A percentile compares a stretch with the other conserved stretches of the same genome.
These are phyloP conservation scores for Neurospora crassa DNA, from an alignment of 2,329 filamentous ascomycete species.

Conservation along the genomic window DNA sequence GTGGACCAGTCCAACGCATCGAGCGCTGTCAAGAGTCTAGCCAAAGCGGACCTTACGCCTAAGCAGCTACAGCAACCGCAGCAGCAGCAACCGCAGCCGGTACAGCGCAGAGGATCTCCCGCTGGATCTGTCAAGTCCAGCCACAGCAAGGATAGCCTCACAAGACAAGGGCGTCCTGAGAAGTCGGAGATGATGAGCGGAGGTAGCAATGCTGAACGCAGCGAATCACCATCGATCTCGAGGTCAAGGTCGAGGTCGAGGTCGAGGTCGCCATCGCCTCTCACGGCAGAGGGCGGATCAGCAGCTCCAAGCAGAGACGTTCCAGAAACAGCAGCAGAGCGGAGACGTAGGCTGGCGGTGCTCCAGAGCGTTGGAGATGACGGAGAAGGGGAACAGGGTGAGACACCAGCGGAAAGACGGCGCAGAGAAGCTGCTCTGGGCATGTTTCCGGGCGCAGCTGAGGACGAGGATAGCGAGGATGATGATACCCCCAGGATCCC, in stretches of 20 bases:
- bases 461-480: conserved; percentile 45
- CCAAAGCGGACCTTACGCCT: conserved; percentile 28
- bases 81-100: conserved; percentile 1
- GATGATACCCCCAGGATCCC: conserved; percentile 46
- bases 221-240: conserved; percentile 6
- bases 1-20: conserved; percentile 42
- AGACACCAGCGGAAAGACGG: conserved; percentile 66
- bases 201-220: neutral
- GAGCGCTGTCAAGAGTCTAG: conserved; percentile 38
- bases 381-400: conserved; percentile 36
- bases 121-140: conserved; percentile 1
- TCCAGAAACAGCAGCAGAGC: conserved; percentile 61
- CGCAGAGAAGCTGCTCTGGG: conserved; percentile 67
- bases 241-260: conserved; percentile 5
- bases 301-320: conserved; percentile 26
- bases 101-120: neutral
- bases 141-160: neutral
- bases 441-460: conserved; percentile 33
- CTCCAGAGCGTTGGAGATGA: conserved; percentile 34
- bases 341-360: conserved; percentile 51
- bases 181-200: neutral
- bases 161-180: neutral
- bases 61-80: conserved; percentile 2
- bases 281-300: neutral
- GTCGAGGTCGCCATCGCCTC: conserved; percentile 6